These are phyloP conservation scores for Clohesyomyces aquaticus DNA, from an alignment of 495 filamentous ascomycete species.

Conservation along the genomic window DNA sequence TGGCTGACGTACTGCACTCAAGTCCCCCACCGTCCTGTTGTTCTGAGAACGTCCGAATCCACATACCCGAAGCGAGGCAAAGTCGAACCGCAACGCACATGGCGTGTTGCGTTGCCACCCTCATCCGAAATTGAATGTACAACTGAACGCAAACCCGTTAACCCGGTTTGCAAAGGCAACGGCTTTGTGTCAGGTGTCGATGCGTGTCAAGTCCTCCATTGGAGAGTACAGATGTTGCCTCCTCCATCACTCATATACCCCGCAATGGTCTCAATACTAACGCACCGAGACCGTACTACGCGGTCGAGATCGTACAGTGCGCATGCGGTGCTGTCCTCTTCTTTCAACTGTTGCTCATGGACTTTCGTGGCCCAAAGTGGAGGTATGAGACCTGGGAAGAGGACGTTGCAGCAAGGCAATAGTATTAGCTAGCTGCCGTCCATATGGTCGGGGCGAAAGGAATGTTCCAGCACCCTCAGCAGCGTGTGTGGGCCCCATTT, in stretches of 20 bases:
- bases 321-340: neutral
- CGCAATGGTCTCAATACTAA: slow-evolving; percentile 19
- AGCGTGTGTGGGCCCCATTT: neutral
- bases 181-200: slow-evolving; percentile 38
- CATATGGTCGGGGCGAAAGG: too few species aligned
- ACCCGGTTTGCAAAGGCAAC: slow-evolving; percentile 36
- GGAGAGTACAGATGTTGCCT: slow-evolving; percentile 16
- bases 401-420: neutral
- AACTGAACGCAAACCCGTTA: slow-evolving; percentile 30
- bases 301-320: neutral
- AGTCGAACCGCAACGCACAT: slow-evolving; percentile 36
- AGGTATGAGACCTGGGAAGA: slow-evolving; percentile 16
- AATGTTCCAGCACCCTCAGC: slow-evolving; percentile 19
- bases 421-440: too few species aligned
- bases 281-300: neutral
- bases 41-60: slow-evolving; percentile 16
- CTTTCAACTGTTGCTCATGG: slow-evolving; percentile 1
- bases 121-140: slow-evolving; percentile 23
- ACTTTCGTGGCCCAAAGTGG: slow-evolving; percentile 6
- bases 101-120: slow-evolving; percentile 27
- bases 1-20: too few species aligned
- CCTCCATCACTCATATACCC: slow-evolving; percentile 19
- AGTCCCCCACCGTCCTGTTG: too few species aligned
- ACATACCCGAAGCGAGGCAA: slow-evolving; percentile 15
- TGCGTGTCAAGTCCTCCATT: slow-evolving; percentile 18